A percentile compares a stretch with the other conserved stretches of the same genome.
Evolutionary conservation across 768 basidiomycete genomes (phyloP).

Genomic region (Pleurotus platypus): DNA sequence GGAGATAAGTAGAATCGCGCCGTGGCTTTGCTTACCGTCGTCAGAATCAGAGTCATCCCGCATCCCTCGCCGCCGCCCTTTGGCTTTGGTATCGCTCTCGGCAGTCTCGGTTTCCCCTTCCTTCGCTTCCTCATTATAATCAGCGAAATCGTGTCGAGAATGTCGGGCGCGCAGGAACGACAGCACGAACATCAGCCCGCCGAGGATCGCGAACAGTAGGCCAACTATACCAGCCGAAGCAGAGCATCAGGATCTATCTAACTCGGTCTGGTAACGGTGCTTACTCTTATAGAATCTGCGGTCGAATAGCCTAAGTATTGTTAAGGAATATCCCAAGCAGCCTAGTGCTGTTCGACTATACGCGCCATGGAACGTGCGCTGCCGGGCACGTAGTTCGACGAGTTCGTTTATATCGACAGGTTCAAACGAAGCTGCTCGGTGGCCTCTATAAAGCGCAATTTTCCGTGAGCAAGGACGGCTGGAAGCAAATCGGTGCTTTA

Average conservation of each 20-base stretch:
- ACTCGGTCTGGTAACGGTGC: constrained; percentile 17
- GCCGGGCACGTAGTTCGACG: constrained; percentile 73
- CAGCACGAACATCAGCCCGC: constrained; percentile 52
- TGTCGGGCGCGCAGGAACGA: constrained; percentile 62
- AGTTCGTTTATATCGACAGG: constrained; percentile 55
- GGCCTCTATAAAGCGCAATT: constrained; percentile 27
- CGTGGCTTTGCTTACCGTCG: background rate
- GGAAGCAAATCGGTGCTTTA: no score
- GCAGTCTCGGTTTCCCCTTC: background rate
- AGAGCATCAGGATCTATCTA: background rate
- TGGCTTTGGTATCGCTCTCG: background rate
- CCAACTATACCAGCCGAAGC: constrained; percentile 35
- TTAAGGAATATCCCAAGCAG: constrained; percentile 68
- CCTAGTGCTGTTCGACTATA: constrained; percentile 75
- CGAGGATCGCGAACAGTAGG: constrained; percentile 60
- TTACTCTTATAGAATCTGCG: constrained; percentile 66
- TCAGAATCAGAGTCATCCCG: background rate
- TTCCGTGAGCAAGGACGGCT: no score
- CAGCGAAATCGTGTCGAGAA: constrained; percentile 76
- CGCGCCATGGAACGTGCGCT: constrained; percentile 81
- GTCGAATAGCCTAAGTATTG: constrained; percentile 80
- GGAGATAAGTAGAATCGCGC: no score
- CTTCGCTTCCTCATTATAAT: constrained; percentile 36
- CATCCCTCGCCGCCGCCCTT: background rate
- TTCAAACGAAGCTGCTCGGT: constrained; percentile 46